Evolutionary conservation across 768 basidiomycete species (phyloP).

Genomic region (Piloderma croceum): DNA sequence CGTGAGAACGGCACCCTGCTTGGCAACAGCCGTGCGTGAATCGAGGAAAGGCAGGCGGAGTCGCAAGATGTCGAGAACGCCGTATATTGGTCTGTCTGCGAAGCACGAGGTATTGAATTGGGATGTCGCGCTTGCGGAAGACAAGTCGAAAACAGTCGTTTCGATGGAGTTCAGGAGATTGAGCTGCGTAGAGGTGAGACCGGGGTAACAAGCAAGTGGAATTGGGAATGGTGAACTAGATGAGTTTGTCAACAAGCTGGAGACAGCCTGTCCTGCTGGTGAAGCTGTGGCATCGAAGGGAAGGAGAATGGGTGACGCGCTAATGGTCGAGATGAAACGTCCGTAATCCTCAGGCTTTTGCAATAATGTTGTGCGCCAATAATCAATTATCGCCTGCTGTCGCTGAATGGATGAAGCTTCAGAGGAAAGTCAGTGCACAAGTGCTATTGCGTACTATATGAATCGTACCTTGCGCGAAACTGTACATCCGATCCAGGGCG

Average conservation of each 20-base stretch:
- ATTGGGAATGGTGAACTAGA: conserved; percentile 47
- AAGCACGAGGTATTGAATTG: conserved; percentile 49
- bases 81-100: conserved; percentile 55
- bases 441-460: background rate
- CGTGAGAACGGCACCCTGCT: conserved; percentile 47
- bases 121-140: conserved; percentile 23
- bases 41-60: conserved; percentile 55
- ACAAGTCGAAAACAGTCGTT: conserved; percentile 44
- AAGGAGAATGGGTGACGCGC: conserved; percentile 43
- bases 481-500: conserved; percentile 55
- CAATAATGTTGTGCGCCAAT: conserved; percentile 50
- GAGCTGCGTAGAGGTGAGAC: conserved; percentile 34
- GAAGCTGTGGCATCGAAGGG: conserved; percentile 52
- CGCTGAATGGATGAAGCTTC: conserved; percentile 56
- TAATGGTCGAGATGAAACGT: conserved; percentile 42
- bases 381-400: conserved; percentile 39
- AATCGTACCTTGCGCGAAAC: conserved; percentile 49
- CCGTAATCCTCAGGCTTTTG: conserved; percentile 38
- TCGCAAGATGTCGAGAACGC: conserved; percentile 51
- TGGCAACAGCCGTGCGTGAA: conserved; percentile 33
- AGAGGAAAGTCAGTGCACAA: conserved; percentile 4
- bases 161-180: conserved; percentile 45
- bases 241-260: conserved; percentile 37
- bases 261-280: conserved; percentile 24
- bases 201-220: conserved; percentile 58